These are phyloP conservation scores for Pyracantha coccinea DNA, from an alignment of 331 rosid genomes.

Conservation along the genomic window DNA sequence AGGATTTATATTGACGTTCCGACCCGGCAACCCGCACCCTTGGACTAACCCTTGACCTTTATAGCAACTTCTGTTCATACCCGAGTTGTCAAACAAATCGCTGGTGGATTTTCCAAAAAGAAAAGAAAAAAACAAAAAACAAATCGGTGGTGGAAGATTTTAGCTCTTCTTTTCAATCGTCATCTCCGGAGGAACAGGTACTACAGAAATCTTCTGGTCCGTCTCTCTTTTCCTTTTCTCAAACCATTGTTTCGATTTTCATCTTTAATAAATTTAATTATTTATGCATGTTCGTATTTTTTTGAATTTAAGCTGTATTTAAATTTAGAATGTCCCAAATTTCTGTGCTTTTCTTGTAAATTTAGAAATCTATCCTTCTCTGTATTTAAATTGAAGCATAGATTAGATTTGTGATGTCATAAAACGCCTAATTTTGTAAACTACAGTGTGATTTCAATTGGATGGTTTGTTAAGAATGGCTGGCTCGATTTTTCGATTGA, in stretches of 20 bases:
- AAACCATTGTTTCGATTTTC: not conserved
- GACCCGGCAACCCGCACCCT: no score
- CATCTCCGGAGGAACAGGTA: not conserved
- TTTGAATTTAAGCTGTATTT: not conserved
- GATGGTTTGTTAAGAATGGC: not conserved
- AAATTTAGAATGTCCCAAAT: not conserved
- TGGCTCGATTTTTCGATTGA: not conserved
- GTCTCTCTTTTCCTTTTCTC: not conserved
- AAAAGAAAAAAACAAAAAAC: no score
- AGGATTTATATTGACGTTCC: no score
- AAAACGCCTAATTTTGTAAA: not conserved
- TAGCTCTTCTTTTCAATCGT: not conserved
- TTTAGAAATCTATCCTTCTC: not conserved
- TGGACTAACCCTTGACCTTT: no score
- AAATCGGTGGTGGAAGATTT: not conserved
- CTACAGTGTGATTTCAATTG: not conserved
- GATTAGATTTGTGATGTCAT: not conserved
- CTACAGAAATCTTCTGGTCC: conserved; percentile 28
- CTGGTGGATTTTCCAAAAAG: no score
- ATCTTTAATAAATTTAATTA: not conserved
- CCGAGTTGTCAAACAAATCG: no score
- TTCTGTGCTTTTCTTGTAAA: not conserved
- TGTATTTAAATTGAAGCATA: not conserved
- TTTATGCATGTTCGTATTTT: not conserved
- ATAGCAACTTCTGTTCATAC: no score